Conservation (phyloP, 495 filamentous ascomycete species). For the Hypoxylon trugodes region DNA sequence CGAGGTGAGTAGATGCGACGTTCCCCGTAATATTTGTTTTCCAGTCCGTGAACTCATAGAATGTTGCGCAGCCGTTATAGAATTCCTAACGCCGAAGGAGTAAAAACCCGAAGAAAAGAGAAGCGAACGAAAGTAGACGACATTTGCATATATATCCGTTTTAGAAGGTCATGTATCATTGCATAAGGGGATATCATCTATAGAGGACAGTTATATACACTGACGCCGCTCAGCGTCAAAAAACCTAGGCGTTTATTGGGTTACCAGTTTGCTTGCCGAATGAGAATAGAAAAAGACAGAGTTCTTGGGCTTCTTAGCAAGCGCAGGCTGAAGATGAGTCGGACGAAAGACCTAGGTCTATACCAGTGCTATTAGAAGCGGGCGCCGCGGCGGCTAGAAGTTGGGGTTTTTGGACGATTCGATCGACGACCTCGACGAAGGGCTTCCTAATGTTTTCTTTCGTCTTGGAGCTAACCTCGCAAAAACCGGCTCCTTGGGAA, state of each 20-base stretch:
- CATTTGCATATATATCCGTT: not conserved
- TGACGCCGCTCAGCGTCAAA: slow-evolving; percentile 8
- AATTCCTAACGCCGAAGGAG: slow-evolving; percentile 69
- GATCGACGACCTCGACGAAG: slow-evolving; percentile 64
- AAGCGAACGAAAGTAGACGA: not conserved
- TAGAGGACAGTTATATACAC: slow-evolving; percentile 32
- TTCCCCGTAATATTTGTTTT: not conserved
- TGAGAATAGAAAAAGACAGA: slow-evolving; percentile 3
- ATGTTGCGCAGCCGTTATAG: slow-evolving; percentile 61
- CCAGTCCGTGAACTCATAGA: slow-evolving; percentile 11
- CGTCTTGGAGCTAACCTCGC: slow-evolving; percentile 65
- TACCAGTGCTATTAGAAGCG: slow-evolving; percentile 12
- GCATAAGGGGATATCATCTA: slow-evolving; percentile 41
- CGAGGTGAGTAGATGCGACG: slow-evolving; percentile 63
- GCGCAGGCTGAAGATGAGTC: slow-evolving; percentile 35
- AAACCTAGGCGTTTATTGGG: slow-evolving; percentile 20
- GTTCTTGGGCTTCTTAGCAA: slow-evolving; percentile 21
- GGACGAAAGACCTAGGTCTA: slow-evolving; percentile 34
- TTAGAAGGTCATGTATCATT: slow-evolving; percentile 20
- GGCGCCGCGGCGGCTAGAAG: slow-evolving; percentile 46
- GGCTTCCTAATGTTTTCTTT: slow-evolving; percentile 60
- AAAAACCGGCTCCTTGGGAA: slow-evolving; percentile 57
- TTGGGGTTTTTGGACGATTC: slow-evolving; percentile 57
- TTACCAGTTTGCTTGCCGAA: slow-evolving; percentile 21
- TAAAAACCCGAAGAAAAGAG: slow-evolving; percentile 38